Evolutionary conservation across 768 basidiomycete genomes (phyloP).

Genomic region (Lanmaoa rubissima): DNA sequence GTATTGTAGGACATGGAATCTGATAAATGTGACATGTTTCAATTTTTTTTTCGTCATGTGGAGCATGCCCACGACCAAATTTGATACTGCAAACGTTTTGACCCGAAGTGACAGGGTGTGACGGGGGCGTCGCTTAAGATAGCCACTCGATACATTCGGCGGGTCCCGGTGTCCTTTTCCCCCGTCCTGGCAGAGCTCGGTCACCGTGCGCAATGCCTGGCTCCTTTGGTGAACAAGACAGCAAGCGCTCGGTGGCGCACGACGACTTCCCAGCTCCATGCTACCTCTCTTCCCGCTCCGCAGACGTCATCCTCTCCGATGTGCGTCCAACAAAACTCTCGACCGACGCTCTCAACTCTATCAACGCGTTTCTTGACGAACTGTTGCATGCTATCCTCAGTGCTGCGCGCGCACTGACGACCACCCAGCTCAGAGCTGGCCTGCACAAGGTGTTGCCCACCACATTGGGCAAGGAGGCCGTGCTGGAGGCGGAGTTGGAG

Average conservation of each 20-base stretch:
- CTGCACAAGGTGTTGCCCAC: slow-evolving; percentile 74
- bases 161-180: slow-evolving; percentile 9
- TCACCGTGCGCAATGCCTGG: slow-evolving; percentile 41
- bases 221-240: slow-evolving; percentile 39
- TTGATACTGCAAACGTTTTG: not conserved
- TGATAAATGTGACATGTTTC: not conserved
- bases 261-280: slow-evolving; percentile 36
- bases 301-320: slow-evolving; percentile 90
- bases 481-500: slow-evolving; percentile 92
- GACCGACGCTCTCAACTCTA: slow-evolving; percentile 67
- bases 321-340: slow-evolving; percentile 88
- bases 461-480: slow-evolving; percentile 84
- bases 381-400: slow-evolving; percentile 71
- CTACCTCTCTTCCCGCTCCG: slow-evolving; percentile 81
- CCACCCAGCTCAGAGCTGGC: slow-evolving; percentile 70
- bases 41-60: not conserved
- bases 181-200: slow-evolving; percentile 13
- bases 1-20: not conserved
- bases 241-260: slow-evolving; percentile 11
- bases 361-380: slow-evolving; percentile 85
- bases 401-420: slow-evolving; percentile 64
- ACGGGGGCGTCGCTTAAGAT: slow-evolving; percentile 20
- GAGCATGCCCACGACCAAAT: not conserved
- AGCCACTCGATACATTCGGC: slow-evolving; percentile 8
- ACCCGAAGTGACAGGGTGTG: slow-evolving; percentile 10